Conservation (phyloP, 1,284 basidiomycete species). For the Ceratobasidium sp. region DNA sequence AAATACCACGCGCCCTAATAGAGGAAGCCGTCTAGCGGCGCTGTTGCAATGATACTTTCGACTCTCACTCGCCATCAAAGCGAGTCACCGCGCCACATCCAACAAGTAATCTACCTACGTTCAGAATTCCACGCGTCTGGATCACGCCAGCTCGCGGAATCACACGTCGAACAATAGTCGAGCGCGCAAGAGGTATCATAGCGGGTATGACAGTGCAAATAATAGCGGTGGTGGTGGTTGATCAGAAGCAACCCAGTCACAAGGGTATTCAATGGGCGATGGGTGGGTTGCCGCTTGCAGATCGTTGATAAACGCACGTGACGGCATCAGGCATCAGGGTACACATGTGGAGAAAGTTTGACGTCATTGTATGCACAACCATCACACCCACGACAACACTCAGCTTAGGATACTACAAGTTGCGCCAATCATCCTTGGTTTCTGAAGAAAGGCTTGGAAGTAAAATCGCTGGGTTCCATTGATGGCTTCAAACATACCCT, state of each 20-base stretch:
- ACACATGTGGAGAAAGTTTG: constrained; percentile 11
- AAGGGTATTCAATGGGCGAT: not conserved
- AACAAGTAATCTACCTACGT: constrained; percentile 5
- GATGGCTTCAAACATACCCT: not conserved
- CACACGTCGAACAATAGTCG: not conserved
- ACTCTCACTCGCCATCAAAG: not conserved
- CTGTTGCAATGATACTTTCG: not conserved
- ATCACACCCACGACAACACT: not conserved
- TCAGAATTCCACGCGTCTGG: constrained; percentile 29
- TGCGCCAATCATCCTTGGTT: no score
- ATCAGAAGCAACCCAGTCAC: constrained; percentile 1
- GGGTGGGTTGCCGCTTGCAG: constrained; percentile 5
- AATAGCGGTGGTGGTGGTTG: constrained; percentile 19
- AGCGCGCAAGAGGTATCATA: constrained; percentile 12
- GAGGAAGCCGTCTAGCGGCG: not conserved
- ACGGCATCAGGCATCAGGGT: constrained; percentile 17
- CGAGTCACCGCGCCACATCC: not conserved
- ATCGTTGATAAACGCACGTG: constrained; percentile 14
- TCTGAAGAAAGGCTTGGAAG: not conserved
- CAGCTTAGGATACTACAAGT: no score
- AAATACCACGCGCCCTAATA: not conserved
- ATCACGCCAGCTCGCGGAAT: constrained; percentile 9
- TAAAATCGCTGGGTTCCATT: no score
- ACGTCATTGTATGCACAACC: constrained; percentile 33
- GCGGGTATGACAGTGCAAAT: not conserved